Evolutionary conservation across 257 asterid species (phyloP), one percentile per base, ranked within the genome.

Genomic region (Nicotiana sylvestris): DNA sequence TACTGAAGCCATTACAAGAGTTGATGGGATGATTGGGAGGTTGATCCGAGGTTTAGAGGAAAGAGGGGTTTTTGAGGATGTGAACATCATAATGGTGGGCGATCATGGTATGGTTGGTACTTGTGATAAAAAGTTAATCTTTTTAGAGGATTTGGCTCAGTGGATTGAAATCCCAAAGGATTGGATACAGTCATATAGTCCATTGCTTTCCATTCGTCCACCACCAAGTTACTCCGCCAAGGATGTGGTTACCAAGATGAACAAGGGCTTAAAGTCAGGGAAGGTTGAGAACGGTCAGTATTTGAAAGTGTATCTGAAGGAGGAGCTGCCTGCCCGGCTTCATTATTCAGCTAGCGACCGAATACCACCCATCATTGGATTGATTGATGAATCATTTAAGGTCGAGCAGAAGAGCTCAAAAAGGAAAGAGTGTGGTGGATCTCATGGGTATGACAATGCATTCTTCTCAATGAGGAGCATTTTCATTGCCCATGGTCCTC

Each of bases 51-150:
- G 97, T 27, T 85, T 91, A 81, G 94, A 92, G 72, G 69, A 84
- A 77, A 84, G 94, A 37, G 94, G 94, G 69, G 25, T 91, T 58
- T 92, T 91, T 81, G 91, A 92, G 86, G 95, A 91, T 87, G 94
- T 89, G 21, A 89, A 43, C 65, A 66, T 91, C 2, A 90, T 92
- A 9, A 29, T 91, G 94, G 46, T 92, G 27, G 97, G 97, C n/a
- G 97, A 92, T 90, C 97, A 91, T 83, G 97, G 95, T 3, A 92
- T 92, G 97, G 93, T 89, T 13, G 97, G 95, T 60, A 92, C 94
- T 1, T 92, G 97, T 64, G 97, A 92, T 77, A 88, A 87, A 77
- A 92, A 90, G 84, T 58, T 91, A 78, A 91, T 91, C 27, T 87
- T 87, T 85, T 85, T 92, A 17, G 91, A 92, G 69, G 97, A 91